These are phyloP conservation scores for Holtermannia corniformis DNA, from an alignment of 768 basidiomycete genomes.

Conservation along the genomic window DNA sequence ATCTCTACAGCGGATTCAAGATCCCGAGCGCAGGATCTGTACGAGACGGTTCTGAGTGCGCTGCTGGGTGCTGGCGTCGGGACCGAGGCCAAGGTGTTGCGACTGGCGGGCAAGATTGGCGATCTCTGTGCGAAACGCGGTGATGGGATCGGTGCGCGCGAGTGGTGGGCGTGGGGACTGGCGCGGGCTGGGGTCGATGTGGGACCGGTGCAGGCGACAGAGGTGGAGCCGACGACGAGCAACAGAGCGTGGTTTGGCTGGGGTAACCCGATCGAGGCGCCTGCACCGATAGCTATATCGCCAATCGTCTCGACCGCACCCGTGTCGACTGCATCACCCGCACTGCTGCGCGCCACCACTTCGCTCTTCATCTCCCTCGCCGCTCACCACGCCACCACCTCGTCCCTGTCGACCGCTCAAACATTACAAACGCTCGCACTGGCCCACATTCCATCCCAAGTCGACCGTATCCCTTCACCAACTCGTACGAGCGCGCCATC, in stretches of 20 bases:
- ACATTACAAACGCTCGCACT: conserved; percentile 20
- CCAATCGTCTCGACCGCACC: background rate
- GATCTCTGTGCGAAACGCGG: conserved; percentile 25
- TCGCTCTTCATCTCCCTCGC: conserved; percentile 28
- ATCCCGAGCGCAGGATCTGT: conserved; percentile 27
- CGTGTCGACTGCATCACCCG: conserved; percentile 9
- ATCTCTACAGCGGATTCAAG: conserved; percentile 23
- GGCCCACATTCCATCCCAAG: conserved; percentile 10
- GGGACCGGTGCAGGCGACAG: background rate
- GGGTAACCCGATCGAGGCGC: conserved; percentile 1
- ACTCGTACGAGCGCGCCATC: conserved; percentile 12
- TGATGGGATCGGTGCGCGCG: conserved; percentile 13
- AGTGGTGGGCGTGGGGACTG: conserved; percentile 37
- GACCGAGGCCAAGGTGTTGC: conserved; percentile 14
- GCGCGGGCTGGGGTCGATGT: conserved; percentile 15
- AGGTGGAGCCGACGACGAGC: conserved; percentile 1
- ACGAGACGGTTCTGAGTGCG: conserved; percentile 25
- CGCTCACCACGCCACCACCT: conserved; percentile 19
- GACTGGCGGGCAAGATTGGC: conserved; percentile 33
- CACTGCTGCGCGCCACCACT: conserved; percentile 28
- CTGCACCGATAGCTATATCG: background rate
- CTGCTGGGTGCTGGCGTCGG: conserved; percentile 1
- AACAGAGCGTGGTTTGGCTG: conserved; percentile 15
- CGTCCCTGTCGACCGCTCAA: conserved; percentile 16
- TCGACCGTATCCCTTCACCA: conserved; percentile 1